Conservation (phyloP, 768 basidiomycete genomes). For the Leucosporidium creatinivorum region DNA sequence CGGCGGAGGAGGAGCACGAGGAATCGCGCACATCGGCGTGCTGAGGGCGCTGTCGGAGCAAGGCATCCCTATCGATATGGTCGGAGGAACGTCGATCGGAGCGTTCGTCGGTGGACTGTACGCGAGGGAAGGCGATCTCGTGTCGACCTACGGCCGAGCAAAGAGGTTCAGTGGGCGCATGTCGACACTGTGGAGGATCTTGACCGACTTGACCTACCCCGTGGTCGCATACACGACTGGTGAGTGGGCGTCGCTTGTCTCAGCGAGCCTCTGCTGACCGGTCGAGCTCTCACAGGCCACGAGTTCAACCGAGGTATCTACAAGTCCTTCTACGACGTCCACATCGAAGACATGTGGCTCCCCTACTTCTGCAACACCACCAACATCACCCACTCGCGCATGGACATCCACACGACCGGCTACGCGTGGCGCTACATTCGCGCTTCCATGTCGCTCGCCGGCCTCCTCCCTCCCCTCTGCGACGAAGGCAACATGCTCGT, state of each 20-base stretch:
- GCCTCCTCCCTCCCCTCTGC: constrained; percentile 85
- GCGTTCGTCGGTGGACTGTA: constrained; percentile 89
- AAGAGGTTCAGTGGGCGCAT: constrained; percentile 85
- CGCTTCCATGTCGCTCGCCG: constrained; percentile 95
- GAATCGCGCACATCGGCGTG: constrained; percentile 75
- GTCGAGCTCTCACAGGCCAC: constrained; percentile 55
- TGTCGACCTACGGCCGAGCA: constrained; percentile 72
- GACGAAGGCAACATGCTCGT: constrained; percentile 89
- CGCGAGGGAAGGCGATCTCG: constrained; percentile 84
- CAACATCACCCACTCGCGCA: constrained; percentile 87
- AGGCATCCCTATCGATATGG: constrained; percentile 83
- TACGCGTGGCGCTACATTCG: constrained; percentile 95
- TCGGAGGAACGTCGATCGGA: constrained; percentile 67
- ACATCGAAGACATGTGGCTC: constrained; percentile 59
- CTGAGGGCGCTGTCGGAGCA: constrained; percentile 85
- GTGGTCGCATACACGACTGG: constrained; percentile 87
- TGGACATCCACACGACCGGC: constrained; percentile 97
- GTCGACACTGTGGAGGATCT: constrained; percentile 86
- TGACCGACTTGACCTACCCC: constrained; percentile 85
- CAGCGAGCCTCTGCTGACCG: constrained; percentile 2
- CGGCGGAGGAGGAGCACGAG: constrained; percentile 95
- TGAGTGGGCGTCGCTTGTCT: constrained; percentile 33
- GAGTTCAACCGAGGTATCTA: constrained; percentile 93
- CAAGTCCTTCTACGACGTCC: constrained; percentile 53
- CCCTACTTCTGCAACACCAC: constrained; percentile 93